Base-by-base conservation (phyloP, 1,139 yeast species). In the Geotrichum macrosporum region DNA sequence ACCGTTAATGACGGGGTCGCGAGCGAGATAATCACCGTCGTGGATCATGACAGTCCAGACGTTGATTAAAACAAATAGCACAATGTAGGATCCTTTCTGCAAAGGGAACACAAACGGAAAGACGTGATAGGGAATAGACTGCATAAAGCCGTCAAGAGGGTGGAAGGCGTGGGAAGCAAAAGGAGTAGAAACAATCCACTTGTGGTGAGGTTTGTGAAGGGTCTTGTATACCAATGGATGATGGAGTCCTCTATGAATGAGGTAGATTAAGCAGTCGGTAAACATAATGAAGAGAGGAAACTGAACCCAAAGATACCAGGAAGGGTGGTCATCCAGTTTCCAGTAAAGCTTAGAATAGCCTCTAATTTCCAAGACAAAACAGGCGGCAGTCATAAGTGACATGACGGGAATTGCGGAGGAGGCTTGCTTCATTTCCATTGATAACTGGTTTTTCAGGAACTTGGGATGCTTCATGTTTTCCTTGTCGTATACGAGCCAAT, bases 11-110 rank as follows among this genome's bases (percentile, higher is more conserved):
- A 87, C 77, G 5, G 97, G 96, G 66, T 88, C 95, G 65, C 86
- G 84, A 41, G 96, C 84, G 72, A 92, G 68, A 67, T 88, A 94
- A 63, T 88, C 94, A 54, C 98, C 98, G 65, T 92, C 98, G 67
- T 92, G 98, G 64, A 92, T 92, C 94, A 89, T 83, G 36, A 92
- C 95, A 3, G 98, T 87, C 98, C 98, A 92, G 64, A 92, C 81
- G 68, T 94, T 92, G 57, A 92, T 96, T 68, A 88, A 82, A 0
- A 92, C 80, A 71, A 92, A 92, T 55, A 92, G 73, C 15, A 78
- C 59, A 63, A 92, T 74, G 67, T 89, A 92, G 30, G 86, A 78
- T 30, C 85, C 72, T 70, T 89, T 92, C 71, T 92, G 94, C 57
- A 92, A 76, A 41, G 97, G 98, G 79, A 92, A 85, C 27, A 92